Evolutionary conservation across 441 rosid species (phyloP).

Genomic region (Jatropha multifida): DNA sequence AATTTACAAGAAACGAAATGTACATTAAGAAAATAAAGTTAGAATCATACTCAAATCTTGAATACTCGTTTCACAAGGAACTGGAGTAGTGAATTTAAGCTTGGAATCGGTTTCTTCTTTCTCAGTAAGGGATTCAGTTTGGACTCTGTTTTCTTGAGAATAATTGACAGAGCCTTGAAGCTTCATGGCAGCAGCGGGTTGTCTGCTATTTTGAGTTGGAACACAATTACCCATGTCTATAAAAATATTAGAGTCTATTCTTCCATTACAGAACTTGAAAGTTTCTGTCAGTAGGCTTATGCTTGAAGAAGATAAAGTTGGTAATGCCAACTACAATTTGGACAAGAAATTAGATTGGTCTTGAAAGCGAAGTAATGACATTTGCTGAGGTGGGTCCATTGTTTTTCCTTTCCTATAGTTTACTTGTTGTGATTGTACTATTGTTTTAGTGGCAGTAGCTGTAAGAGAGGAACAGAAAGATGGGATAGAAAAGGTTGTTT

Average conservation of each 20-base stretch:
- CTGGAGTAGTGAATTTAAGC: conserved; percentile 19
- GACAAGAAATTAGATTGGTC: conserved; percentile 40
- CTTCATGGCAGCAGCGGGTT: conserved; percentile 27
- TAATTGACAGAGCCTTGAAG: conserved; percentile 8
- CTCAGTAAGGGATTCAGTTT: conserved; percentile 33
- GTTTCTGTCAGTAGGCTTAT: conserved; percentile 16
- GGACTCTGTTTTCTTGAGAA: conserved; percentile 15
- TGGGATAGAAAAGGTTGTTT: conserved; percentile 16
- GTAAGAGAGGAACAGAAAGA: background rate
- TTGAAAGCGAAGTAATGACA: conserved; percentile 57
- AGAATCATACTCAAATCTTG: conserved; percentile 37
- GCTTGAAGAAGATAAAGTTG: conserved; percentile 30
- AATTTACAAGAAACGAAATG: background rate
- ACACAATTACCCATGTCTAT: conserved; percentile 48
- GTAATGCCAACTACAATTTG: conserved; percentile 33
- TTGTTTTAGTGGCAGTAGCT: conserved; percentile 10
- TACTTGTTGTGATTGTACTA: background rate
- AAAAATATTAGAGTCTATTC: background rate
- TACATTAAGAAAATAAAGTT: background rate
- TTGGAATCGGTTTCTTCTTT: conserved; percentile 24
- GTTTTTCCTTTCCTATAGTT: background rate
- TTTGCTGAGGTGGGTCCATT: conserved; percentile 41
- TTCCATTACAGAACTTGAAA: conserved; percentile 11
- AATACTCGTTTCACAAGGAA: conserved; percentile 20
- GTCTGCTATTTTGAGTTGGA: conserved; percentile 25